Evolutionary conservation across 805 yeast species (phyloP).

Genomic region (Blastobotrys mokoenaii): DNA sequence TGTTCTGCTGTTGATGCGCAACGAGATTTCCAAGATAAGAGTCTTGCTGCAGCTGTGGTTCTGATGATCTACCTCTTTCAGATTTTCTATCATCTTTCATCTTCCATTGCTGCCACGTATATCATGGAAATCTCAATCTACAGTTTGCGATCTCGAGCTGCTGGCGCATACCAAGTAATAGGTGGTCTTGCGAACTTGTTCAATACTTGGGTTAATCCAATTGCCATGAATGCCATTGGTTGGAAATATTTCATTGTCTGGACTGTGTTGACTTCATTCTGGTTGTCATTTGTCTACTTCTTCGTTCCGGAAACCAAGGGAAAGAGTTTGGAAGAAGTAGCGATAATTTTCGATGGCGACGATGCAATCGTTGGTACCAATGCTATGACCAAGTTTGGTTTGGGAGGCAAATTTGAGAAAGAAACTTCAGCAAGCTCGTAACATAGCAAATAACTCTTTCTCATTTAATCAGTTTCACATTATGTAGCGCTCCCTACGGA

Average conservation of each 20-base stretch:
- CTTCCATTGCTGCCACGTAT: conserved; percentile 14
- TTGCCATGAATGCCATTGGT: conserved; percentile 34
- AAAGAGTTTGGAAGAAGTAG: conserved; percentile 64
- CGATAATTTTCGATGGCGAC: conserved; percentile 31
- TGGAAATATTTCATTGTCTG: conserved; percentile 44
- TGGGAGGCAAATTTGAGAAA: neutral
- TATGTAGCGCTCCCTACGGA: no score
- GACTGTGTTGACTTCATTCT: conserved; percentile 33
- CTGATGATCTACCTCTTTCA: conserved; percentile 40
- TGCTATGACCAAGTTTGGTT: neutral
- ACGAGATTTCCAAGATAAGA: conserved; percentile 33
- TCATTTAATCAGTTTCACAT: no score
- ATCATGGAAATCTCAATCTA: conserved; percentile 20
- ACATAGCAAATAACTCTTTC: conserved; percentile 25
- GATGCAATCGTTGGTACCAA: conserved; percentile 1
- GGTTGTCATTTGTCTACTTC: conserved; percentile 42
- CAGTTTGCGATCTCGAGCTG: conserved; percentile 35
- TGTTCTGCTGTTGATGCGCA: conserved; percentile 41
- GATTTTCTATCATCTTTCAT: conserved; percentile 11
- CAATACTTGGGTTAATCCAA: conserved; percentile 31
- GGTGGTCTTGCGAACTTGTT: conserved; percentile 18
- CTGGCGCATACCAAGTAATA: conserved; percentile 24
- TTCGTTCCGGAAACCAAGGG: conserved; percentile 43
- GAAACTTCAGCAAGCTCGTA: no score
- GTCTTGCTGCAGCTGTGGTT: conserved; percentile 38